phyloP scores from a whole-genome alignment of 1,284 basidiomycete genomes.

The Volvariella surrecta region DNA sequence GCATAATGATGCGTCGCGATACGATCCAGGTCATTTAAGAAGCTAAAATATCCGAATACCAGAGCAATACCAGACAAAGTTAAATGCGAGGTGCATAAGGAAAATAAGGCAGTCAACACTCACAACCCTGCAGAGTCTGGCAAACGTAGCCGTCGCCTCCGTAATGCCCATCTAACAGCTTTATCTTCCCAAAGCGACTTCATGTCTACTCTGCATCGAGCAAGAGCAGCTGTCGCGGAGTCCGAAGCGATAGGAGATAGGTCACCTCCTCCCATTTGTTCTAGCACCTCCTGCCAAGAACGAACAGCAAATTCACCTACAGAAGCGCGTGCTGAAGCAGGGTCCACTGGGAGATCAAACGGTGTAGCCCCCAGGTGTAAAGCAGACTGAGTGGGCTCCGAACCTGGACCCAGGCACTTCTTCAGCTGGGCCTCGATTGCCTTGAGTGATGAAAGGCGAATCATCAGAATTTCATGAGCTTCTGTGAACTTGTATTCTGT shows the following conservation, averaged over 20 bases:
- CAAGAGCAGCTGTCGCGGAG: constrained; percentile 34
- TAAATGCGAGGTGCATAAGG: not conserved
- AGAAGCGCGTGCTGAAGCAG: constrained; percentile 16
- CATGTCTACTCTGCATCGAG: constrained; percentile 49
- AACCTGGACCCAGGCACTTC: constrained; percentile 31
- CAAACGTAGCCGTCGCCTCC: constrained; percentile 35
- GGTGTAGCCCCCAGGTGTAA: constrained; percentile 31
- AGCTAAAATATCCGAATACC: constrained; percentile 24
- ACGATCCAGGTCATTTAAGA: constrained; percentile 51
- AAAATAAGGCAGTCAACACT: constrained; percentile 15
- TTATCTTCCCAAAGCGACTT: constrained; percentile 48
- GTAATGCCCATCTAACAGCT: constrained; percentile 38
- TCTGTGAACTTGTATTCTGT: constrained; percentile 27
- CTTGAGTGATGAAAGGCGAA: constrained; percentile 34
- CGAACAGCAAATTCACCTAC: constrained; percentile 28
- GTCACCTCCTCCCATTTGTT: constrained; percentile 9
- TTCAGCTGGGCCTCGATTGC: constrained; percentile 34
- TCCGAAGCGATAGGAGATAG: constrained; percentile 18
- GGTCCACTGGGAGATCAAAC: constrained; percentile 26
- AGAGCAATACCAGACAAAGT: not conserved
- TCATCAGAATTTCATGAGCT: constrained; percentile 32
- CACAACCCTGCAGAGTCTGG: constrained; percentile 53
- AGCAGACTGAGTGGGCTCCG: constrained; percentile 22
- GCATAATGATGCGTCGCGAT: constrained; percentile 43
- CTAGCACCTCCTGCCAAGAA: constrained; percentile 32